Conservation (phyloP, 176 grass and related monocot species). For the Chrysopogon serrulatus region DNA sequence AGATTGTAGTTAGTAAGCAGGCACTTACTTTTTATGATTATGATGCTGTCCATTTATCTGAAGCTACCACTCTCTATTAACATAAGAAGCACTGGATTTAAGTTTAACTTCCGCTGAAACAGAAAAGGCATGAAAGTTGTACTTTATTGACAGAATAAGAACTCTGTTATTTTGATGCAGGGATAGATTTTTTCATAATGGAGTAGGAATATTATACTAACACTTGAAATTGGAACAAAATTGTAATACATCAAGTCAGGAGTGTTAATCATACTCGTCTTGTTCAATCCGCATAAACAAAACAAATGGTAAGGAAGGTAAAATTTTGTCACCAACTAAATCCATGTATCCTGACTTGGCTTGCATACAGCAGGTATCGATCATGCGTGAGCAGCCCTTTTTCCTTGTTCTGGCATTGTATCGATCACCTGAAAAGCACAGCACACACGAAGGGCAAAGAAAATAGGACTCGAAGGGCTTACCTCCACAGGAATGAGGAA, state of each 20-base stretch:
- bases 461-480: too few species aligned
- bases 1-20: neutral
- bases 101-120: conserved; percentile 16
- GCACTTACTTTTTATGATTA: conserved; percentile 22
- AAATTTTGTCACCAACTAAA: neutral
- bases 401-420: too few species aligned
- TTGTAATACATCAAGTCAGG: neutral
- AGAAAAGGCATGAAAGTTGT: conserved; percentile 5
- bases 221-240: neutral
- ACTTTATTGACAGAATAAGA: neutral
- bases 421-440: too few species aligned
- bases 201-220: neutral
- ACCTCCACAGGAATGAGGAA: too few species aligned
- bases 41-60: conserved; percentile 13
- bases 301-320: neutral
- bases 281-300: neutral
- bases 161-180: neutral
- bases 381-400: too few species aligned
- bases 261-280: neutral
- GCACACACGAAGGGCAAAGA: too few species aligned
- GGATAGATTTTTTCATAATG: neutral
- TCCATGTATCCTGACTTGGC: neutral
- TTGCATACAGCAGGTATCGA: neutral
- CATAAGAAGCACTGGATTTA: conserved; percentile 19
- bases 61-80: conserved; percentile 3